phyloP scores from a whole-genome alignment of 805 yeast genomes.

The Komagataella kurtzmanii region DNA sequence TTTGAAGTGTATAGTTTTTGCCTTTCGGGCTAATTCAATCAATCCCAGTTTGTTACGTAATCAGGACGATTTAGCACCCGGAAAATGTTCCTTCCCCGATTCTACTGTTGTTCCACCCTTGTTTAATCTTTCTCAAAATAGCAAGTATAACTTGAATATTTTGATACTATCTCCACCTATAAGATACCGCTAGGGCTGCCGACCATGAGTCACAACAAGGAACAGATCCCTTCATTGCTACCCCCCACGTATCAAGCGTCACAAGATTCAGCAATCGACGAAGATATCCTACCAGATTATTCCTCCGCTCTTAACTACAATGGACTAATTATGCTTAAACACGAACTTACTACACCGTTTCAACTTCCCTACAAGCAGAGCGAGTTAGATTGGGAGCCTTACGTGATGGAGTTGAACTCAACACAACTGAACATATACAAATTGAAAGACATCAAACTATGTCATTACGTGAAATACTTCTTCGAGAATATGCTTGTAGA shows the following conservation, averaged over 20 bases:
- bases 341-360: background rate
- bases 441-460: slow-evolving; percentile 5
- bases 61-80: background rate
- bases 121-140: background rate
- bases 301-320: background rate
- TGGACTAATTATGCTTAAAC: background rate
- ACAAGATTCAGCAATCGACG: background rate
- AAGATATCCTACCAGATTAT: background rate
- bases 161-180: background rate
- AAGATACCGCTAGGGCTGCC: background rate
- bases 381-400: slow-evolving; percentile 7
- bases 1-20: background rate
- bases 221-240: background rate
- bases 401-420: slow-evolving; percentile 17
- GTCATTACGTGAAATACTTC: slow-evolving; percentile 7
- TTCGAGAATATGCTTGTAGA: slow-evolving; percentile 8
- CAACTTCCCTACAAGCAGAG: background rate
- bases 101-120: background rate
- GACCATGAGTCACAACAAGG: background rate
- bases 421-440: slow-evolving; percentile 16
- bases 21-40: background rate
- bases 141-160: background rate
- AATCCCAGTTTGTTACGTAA: background rate
- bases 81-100: background rate
- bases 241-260: background rate